Evolutionary conservation across 169 alveolate genomes (phyloP).

Genomic region (Plasmodium chabaudi): DNA sequence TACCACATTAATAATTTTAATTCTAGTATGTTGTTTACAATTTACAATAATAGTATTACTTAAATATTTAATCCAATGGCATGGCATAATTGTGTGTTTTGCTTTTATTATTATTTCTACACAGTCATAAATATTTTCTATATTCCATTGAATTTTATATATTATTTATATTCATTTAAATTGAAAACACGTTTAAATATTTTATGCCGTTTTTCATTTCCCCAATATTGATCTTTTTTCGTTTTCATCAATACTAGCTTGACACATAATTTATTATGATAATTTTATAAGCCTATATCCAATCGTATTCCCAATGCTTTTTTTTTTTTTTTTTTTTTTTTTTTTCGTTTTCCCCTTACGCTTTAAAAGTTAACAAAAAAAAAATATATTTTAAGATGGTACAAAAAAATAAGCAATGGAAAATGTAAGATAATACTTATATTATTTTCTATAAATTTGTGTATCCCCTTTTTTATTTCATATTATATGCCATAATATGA

Average conservation of each 20-base stretch:
- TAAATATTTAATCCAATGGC: conserved; percentile 5
- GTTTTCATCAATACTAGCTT: not conserved
- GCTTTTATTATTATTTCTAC: not conserved
- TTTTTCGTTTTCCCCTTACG: not conserved
- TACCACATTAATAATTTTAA: not conserved
- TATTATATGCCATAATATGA: too few relatives aligned
- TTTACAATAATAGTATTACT: conserved; percentile 14
- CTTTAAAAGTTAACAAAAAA: not conserved
- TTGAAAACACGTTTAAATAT: too few relatives aligned
- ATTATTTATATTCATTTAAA: too few relatives aligned
- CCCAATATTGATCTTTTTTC: too few relatives aligned
- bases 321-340: conserved; percentile 20
- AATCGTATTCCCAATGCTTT: not conserved
- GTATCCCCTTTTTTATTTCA: too few relatives aligned
- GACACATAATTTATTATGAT: not conserved
- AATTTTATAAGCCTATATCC: not conserved
- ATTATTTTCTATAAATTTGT: too few relatives aligned
- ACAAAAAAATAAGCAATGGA: too few relatives aligned
- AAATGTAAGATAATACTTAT: too few relatives aligned
- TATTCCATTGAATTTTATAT: too few relatives aligned
- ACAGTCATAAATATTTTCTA: too few relatives aligned
- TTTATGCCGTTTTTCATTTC: too few relatives aligned
- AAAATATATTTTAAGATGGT: not conserved
- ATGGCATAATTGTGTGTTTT: conserved; percentile 39
- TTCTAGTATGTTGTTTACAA: not conserved